Evolutionary conservation across 2,329 filamentous ascomycete genomes (phyloP).

Genomic region (Clathrospora elynae): DNA sequence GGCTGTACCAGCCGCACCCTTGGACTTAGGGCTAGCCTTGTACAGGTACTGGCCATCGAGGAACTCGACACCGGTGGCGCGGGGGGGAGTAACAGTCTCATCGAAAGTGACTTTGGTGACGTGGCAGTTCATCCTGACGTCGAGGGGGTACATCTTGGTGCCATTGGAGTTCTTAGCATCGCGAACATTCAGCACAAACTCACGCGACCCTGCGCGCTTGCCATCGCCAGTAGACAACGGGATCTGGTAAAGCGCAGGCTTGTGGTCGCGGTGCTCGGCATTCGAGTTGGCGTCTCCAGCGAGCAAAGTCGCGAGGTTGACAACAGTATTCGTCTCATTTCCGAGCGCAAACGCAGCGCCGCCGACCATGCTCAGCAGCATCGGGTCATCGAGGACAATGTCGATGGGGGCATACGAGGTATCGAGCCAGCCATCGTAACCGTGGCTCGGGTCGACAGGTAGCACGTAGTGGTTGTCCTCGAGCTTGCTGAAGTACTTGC

Average conservation of each 20-base stretch:
- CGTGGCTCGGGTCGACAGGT: constrained; percentile 55
- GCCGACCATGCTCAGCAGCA: constrained; percentile 59
- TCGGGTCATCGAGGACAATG: constrained; percentile 58
- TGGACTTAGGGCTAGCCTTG: constrained; percentile 48
- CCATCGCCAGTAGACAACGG: constrained; percentile 59
- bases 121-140: constrained; percentile 64
- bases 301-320: constrained; percentile 46
- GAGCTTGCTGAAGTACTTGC: constrained; percentile 61
- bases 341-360: constrained; percentile 61
- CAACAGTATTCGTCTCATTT: constrained; percentile 43
- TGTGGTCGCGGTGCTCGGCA: constrained; percentile 52
- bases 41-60: constrained; percentile 51
- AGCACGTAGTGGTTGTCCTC: constrained; percentile 61
- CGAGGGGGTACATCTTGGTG: constrained; percentile 60
- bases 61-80: constrained; percentile 52
- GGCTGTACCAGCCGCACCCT: constrained; percentile 42
- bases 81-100: constrained; percentile 63
- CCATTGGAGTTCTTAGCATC: constrained; percentile 58
- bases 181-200: constrained; percentile 60
- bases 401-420: constrained; percentile 58
- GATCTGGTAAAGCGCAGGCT: constrained; percentile 61
- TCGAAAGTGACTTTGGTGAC: constrained; percentile 71
- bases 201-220: constrained; percentile 60
- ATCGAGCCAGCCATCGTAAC: constrained; percentile 62
- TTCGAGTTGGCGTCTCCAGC: constrained; percentile 60